phyloP scores from a whole-genome alignment of 2,329 filamentous ascomycete genomes.

The Orbilia quercus region DNA sequence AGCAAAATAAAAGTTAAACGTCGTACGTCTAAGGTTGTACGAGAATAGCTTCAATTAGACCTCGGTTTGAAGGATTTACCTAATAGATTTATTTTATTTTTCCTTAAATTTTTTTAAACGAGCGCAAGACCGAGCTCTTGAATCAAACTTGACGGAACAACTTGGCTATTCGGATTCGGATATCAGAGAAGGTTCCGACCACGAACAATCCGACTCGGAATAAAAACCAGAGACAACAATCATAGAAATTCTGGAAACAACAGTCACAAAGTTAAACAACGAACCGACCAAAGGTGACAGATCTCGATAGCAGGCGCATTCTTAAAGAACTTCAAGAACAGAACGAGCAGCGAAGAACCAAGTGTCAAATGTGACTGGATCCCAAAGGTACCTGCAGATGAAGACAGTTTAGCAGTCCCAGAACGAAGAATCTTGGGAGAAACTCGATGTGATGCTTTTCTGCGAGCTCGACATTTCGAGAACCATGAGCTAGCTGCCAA shows the following conservation, averaged over 20 bases:
- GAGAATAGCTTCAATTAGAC: too few relatives aligned
- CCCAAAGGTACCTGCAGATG: slow-evolving; percentile 44
- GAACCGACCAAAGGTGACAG: slow-evolving; percentile 36
- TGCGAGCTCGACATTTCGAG: slow-evolving; percentile 2
- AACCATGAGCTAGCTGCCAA: slow-evolving; percentile 8
- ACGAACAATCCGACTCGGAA: slow-evolving; percentile 35
- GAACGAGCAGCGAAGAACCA: slow-evolving; percentile 25
- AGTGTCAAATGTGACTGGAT: slow-evolving; percentile 39
- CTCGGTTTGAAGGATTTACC: too few relatives aligned
- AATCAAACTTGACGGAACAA: background rate
- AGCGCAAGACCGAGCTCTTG: too few relatives aligned
- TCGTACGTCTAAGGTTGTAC: too few relatives aligned
- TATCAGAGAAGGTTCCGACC: background rate
- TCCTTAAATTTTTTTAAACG: too few relatives aligned
- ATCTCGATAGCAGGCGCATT: slow-evolving; percentile 29
- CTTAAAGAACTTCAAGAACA: slow-evolving; percentile 17
- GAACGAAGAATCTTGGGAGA: background rate
- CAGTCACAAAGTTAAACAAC: too few relatives aligned
- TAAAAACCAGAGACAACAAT: slow-evolving; percentile 8
- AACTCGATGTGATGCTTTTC: slow-evolving; percentile 13
- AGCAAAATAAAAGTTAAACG: slow-evolving; percentile 1
- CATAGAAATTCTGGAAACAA: slow-evolving; percentile 9
- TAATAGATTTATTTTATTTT: too few relatives aligned
- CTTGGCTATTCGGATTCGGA: slow-evolving; percentile 1
- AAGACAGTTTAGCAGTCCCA: slow-evolving; percentile 1